Conservation (phyloP, 2,329 filamentous ascomycete genomes). For the Apiospora aurea region DNA sequence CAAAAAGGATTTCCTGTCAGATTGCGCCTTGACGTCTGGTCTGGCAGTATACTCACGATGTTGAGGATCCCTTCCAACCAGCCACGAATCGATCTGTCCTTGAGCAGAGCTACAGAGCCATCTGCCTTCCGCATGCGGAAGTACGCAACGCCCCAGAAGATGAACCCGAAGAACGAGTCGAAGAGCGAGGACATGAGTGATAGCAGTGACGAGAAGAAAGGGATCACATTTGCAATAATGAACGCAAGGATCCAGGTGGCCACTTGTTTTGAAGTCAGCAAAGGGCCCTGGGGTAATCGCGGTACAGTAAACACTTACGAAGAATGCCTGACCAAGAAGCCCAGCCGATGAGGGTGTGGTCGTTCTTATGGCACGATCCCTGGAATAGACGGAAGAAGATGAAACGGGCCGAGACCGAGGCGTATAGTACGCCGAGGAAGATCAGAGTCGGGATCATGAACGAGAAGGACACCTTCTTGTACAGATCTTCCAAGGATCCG, state of each 20-base stretch:
- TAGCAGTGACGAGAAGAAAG: constrained; percentile 84
- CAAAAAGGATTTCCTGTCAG: no score
- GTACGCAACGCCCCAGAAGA: constrained; percentile 89
- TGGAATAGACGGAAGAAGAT: constrained; percentile 90
- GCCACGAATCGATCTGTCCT: constrained; percentile 60
- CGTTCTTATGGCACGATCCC: constrained; percentile 78
- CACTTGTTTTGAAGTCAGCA: constrained; percentile 45
- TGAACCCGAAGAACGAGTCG: constrained; percentile 93
- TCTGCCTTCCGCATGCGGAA: constrained; percentile 77
- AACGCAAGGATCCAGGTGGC: constrained; percentile 86
- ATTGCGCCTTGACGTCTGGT: neutral
- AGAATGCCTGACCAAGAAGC: constrained; percentile 78
- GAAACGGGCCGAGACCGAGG: constrained; percentile 88
- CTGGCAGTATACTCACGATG: constrained; percentile 44
- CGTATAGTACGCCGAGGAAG: constrained; percentile 90
- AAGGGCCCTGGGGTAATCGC: neutral
- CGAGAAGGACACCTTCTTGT: constrained; percentile 88
- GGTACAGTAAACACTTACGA: constrained; percentile 44
- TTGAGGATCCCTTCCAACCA: constrained; percentile 70
- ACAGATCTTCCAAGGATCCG: constrained; percentile 78
- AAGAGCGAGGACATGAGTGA: constrained; percentile 87
- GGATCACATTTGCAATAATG: constrained; percentile 90
- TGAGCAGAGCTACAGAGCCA: constrained; percentile 59
- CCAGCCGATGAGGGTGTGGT: constrained; percentile 86
- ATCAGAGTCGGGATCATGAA: constrained; percentile 97